phyloP scores from a whole-genome alignment of 129 eudicot species.

The Flaveria brownii region DNA sequence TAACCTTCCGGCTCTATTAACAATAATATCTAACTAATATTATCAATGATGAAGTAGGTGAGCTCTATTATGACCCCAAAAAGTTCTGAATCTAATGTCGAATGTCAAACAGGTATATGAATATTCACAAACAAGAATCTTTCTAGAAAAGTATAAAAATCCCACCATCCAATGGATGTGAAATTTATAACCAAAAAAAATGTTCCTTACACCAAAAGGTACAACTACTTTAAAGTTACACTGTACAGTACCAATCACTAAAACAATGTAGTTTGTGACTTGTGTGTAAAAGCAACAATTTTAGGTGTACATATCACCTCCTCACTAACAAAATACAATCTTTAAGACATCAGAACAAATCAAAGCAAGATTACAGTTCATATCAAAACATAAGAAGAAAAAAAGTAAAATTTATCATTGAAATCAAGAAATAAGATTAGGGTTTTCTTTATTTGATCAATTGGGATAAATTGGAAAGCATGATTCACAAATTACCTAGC shows the following conservation, averaged over 20 bases:
- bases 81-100: background rate
- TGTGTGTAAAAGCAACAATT: too few relatives aligned
- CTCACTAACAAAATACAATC: background rate
- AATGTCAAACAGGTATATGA: slow-evolving; percentile 20
- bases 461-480: too few relatives aligned
- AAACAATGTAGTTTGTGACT: background rate
- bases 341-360: background rate
- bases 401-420: background rate
- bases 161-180: background rate
- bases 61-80: background rate
- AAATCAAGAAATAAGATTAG: background rate
- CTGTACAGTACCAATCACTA: background rate
- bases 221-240: background rate
- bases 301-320: background rate
- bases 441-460: background rate
- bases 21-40: background rate
- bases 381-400: background rate
- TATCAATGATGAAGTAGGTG: background rate
- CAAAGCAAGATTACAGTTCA: slow-evolving; percentile 15
- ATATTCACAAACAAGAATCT: slow-evolving; percentile 32
- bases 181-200: background rate
- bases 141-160: slow-evolving; percentile 13
- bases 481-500: slow-evolving; percentile 57
- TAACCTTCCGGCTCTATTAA: background rate
- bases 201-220: slow-evolving; percentile 10